Percentiles rank a stretch among this genome's conserved stretches.
These are phyloP conservation scores for Elongisporangium senticosum DNA, from an alignment of 352 stramenopile species.

Conservation along the genomic window DNA sequence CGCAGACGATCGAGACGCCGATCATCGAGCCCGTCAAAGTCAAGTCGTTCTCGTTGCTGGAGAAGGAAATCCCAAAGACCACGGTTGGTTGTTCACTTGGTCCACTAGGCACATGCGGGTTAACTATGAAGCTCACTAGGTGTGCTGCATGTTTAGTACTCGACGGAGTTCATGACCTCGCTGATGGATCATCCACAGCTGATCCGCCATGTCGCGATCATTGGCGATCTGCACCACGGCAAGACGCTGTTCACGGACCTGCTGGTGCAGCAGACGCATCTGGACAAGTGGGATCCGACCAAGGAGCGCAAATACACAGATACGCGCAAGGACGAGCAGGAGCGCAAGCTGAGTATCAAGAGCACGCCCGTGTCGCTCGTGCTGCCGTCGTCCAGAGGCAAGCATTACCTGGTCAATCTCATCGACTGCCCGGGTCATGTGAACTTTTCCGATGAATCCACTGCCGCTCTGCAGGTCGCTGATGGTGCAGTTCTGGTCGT, in stretches of 20 bases:
- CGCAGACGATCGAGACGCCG: slow-evolving; percentile 97
- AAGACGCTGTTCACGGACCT: slow-evolving; percentile 93
- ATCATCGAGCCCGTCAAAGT: slow-evolving; percentile 95
- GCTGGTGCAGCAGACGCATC: slow-evolving; percentile 88
- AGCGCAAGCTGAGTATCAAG: slow-evolving; percentile 96
- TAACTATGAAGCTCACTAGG: neutral
- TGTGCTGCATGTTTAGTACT: slow-evolving; percentile 61
- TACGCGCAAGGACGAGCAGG: slow-evolving; percentile 95
- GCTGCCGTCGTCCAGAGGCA: slow-evolving; percentile 90
- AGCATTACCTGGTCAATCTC: slow-evolving; percentile 95
- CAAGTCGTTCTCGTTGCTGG: slow-evolving; percentile 91
- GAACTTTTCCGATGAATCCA: slow-evolving; percentile 97
- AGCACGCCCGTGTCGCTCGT: slow-evolving; percentile 94
- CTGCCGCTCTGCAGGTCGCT: slow-evolving; percentile 88
- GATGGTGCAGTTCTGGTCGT: slow-evolving; percentile 96
- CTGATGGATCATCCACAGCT: slow-evolving; percentile 88
- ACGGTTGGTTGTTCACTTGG: slow-evolving; percentile 14
- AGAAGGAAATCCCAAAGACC: slow-evolving; percentile 75
- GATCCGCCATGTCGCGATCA: slow-evolving; percentile 93
- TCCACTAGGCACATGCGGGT: neutral
- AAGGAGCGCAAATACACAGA: slow-evolving; percentile 92
- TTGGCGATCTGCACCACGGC: slow-evolving; percentile 96
- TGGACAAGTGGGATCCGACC: slow-evolving; percentile 71
- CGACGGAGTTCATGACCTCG: slow-evolving; percentile 81
- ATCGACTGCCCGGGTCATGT: slow-evolving; percentile 97